Evolutionary conservation across 257 asterid species (phyloP).

Genomic region (Solanum megistacrolobum): DNA sequence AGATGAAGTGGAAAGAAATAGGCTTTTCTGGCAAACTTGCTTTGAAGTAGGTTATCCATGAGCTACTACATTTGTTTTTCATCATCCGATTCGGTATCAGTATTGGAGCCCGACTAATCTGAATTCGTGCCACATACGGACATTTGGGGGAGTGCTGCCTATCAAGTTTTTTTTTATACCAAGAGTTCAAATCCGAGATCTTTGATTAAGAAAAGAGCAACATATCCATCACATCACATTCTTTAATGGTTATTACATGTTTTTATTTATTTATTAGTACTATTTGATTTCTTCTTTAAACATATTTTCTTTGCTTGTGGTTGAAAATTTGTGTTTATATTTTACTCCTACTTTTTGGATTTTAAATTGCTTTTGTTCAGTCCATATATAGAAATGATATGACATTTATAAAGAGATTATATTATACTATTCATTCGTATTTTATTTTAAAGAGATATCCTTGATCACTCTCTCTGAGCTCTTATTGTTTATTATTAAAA

Average conservation of each 20-base stretch:
- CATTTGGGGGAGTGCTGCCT: background rate
- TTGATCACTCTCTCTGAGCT: background rate
- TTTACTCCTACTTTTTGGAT: background rate
- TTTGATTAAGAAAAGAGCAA: too few relatives aligned
- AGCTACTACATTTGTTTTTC: background rate
- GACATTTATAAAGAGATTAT: background rate
- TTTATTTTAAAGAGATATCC: background rate
- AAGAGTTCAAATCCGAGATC: too few relatives aligned
- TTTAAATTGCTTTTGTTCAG: background rate
- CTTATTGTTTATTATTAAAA: background rate
- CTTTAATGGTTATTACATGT: too few relatives aligned
- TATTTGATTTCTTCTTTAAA: background rate
- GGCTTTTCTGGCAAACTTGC: slow-evolving; percentile 18
- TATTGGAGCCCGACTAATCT: too few relatives aligned
- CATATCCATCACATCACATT: too few relatives aligned
- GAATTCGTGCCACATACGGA: accelerated
- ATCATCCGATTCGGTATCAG: background rate
- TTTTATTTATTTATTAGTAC: background rate
- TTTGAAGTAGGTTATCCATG: slow-evolving; percentile 19
- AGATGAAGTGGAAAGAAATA: slow-evolving; percentile 3
- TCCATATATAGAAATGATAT: background rate
- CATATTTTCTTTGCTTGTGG: background rate
- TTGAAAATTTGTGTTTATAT: background rate
- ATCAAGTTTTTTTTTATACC: background rate
- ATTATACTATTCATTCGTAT: background rate